Conservation (phyloP, 192 early-diverging fungal species). For the Dimargaris cristalligena region DNA sequence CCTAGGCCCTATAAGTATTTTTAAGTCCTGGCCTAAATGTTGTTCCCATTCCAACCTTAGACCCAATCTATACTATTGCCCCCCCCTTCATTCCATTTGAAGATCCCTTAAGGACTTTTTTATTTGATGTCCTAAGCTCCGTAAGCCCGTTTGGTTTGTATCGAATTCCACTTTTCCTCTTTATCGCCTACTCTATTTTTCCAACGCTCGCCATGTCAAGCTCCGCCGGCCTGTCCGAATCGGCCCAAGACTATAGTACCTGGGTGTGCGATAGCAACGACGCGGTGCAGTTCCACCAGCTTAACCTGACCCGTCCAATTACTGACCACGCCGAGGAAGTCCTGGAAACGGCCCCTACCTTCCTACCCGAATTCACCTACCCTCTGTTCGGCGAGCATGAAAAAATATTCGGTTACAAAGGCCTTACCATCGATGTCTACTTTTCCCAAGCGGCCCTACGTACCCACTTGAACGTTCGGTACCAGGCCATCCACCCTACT, state of each 20-base stretch:
- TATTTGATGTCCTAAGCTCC: too few species aligned
- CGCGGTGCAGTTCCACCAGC: background rate
- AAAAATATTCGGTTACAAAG: slow-evolving; percentile 79
- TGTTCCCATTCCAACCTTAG: too few species aligned
- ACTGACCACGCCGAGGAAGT: background rate
- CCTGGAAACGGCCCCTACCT: slow-evolving; percentile 12
- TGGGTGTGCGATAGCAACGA: slow-evolving; percentile 7
- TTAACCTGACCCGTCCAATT: background rate
- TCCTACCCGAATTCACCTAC: slow-evolving; percentile 77
- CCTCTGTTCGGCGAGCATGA: slow-evolving; percentile 79
- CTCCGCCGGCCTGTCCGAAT: too few species aligned
- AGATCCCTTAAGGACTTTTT: too few species aligned
- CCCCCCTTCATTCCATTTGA: too few species aligned
- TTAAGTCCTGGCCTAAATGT: too few species aligned
- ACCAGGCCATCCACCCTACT: background rate
- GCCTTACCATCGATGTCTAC: slow-evolving; percentile 43
- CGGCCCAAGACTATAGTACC: background rate
- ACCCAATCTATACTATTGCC: too few species aligned
- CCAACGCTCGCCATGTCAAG: too few species aligned
- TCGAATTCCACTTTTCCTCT: too few species aligned
- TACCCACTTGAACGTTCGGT: background rate
- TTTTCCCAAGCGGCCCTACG: background rate
- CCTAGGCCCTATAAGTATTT: too few species aligned
- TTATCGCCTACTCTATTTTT: too few species aligned
- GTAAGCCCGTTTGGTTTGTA: too few species aligned